Conservation (phyloP, 23 red algal species). For the Gracilaria domingensis region DNA sequence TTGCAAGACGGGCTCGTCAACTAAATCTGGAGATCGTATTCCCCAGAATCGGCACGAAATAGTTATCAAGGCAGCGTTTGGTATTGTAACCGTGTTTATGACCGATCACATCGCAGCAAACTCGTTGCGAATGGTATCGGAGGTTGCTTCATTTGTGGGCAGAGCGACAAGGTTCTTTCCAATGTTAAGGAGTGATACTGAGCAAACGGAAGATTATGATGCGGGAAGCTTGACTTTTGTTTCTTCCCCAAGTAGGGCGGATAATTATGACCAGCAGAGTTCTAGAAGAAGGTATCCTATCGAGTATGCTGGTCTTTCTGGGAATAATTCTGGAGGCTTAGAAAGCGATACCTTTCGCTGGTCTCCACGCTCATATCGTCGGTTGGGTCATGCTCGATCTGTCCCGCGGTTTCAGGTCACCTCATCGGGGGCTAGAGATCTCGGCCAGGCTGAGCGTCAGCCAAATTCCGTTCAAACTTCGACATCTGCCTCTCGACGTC, state of each 20-base stretch:
- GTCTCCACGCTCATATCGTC: background rate
- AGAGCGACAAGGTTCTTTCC: slow-evolving; percentile 40
- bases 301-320: background rate
- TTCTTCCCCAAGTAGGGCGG: background rate
- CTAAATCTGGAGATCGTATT: background rate
- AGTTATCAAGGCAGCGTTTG: slow-evolving; percentile 45
- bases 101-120: slow-evolving; percentile 53
- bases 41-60: background rate
- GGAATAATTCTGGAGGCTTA: too few relatives aligned
- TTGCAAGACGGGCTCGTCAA: slow-evolving; percentile 49
- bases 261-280: background rate
- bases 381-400: background rate
- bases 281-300: background rate
- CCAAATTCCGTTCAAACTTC: too few relatives aligned
- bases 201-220: background rate
- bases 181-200: slow-evolving; percentile 25
- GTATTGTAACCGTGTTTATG: slow-evolving; percentile 34
- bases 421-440: background rate
- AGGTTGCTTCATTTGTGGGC: slow-evolving; percentile 61
- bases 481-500: background rate
- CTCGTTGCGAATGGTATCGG: slow-evolving; percentile 55
- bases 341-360: background rate
- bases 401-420: background rate
- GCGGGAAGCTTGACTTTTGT: background rate
- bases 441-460: background rate